Percentiles rank a stretch among this genome's conserved stretches.
Evolutionary conservation across 495 filamentous ascomycete species (phyloP).

Genomic region (Penicillium daleae): DNA sequence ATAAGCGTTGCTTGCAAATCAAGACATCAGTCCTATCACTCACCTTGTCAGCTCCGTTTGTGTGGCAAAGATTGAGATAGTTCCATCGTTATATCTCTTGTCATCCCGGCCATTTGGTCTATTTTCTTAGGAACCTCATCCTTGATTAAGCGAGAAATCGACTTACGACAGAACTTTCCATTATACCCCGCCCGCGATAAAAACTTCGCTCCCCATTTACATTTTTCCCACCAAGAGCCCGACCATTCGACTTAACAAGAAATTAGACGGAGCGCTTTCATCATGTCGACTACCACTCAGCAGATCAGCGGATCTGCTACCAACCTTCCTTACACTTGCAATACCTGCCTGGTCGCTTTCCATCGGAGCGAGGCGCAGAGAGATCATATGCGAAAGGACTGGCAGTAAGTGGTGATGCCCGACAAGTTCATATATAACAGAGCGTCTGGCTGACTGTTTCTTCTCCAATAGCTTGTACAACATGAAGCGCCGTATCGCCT

Average conservation of each 20-base stretch:
- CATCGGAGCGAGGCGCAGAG: conserved; percentile 91
- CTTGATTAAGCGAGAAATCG: conserved; percentile 5
- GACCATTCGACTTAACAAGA: conserved; percentile 8
- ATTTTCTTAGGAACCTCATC: not conserved
- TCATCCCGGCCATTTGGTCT: not conserved
- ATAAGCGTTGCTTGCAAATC: conserved; percentile 22
- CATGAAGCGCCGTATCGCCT: conserved; percentile 91
- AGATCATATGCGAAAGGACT: conserved; percentile 94
- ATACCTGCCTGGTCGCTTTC: conserved; percentile 96
- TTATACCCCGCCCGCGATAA: conserved; percentile 35
- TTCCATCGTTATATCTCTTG: not conserved
- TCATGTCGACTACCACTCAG: conserved; percentile 29
- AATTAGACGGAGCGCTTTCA: conserved; percentile 7
- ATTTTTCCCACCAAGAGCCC: conserved; percentile 18
- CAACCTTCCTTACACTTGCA: conserved; percentile 89
- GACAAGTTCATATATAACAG: conserved; percentile 3
- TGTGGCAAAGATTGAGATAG: not conserved
- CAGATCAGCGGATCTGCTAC: conserved; percentile 36
- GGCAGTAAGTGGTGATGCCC: conserved; percentile 73
- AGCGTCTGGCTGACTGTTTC: not conserved
- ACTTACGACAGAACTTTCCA: conserved; percentile 28
- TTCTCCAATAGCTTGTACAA: conserved; percentile 77
- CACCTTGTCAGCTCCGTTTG: not conserved
- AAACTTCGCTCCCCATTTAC: conserved; percentile 26
- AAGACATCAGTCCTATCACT: not conserved